These are phyloP conservation scores for Mangifera indica DNA, from an alignment of 345 rosid genomes.

Conservation along the genomic window DNA sequence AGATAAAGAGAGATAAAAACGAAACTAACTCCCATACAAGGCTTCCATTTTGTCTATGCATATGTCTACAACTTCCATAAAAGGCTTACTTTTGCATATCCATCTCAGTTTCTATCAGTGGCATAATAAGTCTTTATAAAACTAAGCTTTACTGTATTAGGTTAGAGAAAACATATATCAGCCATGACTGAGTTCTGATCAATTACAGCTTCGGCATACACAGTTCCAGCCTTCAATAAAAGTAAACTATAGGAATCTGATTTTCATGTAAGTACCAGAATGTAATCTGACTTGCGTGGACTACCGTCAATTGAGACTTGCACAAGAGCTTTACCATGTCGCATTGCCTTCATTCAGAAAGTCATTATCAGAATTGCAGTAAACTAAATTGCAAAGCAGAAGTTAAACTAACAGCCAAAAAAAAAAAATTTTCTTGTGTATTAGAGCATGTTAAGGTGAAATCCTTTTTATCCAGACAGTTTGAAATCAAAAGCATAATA, in stretches of 20 bases:
- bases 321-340: constrained; percentile 74
- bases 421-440: not conserved
- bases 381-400: not conserved
- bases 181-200: not conserved
- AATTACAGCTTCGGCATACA: constrained; percentile 1
- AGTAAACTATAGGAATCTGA: not conserved
- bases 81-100: too few relatives aligned
- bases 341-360: constrained; percentile 56
- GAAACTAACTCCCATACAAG: not conserved
- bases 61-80: too few relatives aligned
- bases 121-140: not conserved
- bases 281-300: constrained; percentile 65
- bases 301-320: constrained; percentile 51
- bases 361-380: constrained; percentile 19
- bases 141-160: not conserved
- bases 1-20: not conserved
- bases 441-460: not conserved
- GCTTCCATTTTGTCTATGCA: not conserved
- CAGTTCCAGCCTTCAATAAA: constrained; percentile 6
- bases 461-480: not conserved
- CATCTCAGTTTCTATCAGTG: not conserved
- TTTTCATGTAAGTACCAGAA: constrained; percentile 50
- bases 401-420: not conserved
- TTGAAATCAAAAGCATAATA: not conserved
- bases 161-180: not conserved